These are phyloP conservation scores for Ballota nigra DNA, from an alignment of 257 asterid genomes.

Conservation along the genomic window DNA sequence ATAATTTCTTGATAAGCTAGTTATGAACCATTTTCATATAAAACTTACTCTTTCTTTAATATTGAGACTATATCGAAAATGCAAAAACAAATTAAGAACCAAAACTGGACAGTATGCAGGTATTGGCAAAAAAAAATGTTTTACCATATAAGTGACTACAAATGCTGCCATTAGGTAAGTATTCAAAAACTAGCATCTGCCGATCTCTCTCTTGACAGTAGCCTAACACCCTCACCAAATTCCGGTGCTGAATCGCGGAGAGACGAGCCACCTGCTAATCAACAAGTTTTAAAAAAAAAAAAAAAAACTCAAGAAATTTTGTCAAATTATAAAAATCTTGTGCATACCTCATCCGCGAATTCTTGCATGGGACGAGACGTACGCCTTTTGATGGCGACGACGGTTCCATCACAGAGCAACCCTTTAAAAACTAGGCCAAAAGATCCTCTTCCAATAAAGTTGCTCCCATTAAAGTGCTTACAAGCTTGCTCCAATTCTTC, in stretches of 20 bases:
- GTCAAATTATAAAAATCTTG: neutral
- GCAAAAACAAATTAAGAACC: too few relatives aligned
- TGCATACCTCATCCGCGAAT: conserved; percentile 51
- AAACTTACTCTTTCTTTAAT: too few relatives aligned
- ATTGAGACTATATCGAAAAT: too few relatives aligned
- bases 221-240: conserved; percentile 64
- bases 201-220: conserved; percentile 64
- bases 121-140: neutral
- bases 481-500: conserved; percentile 77
- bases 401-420: conserved; percentile 63
- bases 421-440: conserved; percentile 75
- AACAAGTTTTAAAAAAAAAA: neutral
- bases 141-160: conserved; percentile 64
- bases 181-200: conserved; percentile 69
- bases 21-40: too few relatives aligned
- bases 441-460: conserved; percentile 65
- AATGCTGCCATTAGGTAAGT: conserved; percentile 66
- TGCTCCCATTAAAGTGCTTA: conserved; percentile 46
- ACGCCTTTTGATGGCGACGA: conserved; percentile 69
- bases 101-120: too few relatives aligned
- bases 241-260: conserved; percentile 51
- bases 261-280: conserved; percentile 50
- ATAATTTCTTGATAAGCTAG: too few relatives aligned
- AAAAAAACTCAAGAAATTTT: too few relatives aligned
- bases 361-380: conserved; percentile 37